Conservation (phyloP, 2,329 filamentous ascomycete species). For the Colletotrichum echinochloae region DNA sequence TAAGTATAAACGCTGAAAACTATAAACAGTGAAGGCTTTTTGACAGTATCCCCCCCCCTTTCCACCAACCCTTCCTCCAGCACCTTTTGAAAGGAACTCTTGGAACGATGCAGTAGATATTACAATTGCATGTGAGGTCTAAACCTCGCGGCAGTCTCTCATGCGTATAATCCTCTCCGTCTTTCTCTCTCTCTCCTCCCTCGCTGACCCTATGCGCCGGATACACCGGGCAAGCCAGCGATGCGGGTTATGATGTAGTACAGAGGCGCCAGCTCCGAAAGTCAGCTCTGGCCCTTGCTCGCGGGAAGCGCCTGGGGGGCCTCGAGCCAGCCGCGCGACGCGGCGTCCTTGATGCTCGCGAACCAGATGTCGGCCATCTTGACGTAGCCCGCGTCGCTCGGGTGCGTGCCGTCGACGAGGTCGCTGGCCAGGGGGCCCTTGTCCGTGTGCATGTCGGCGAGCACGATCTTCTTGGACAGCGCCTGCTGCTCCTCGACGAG, state of each 20-base stretch:
- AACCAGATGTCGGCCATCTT: slow-evolving; percentile 58
- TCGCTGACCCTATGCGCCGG: neutral
- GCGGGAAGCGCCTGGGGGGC: slow-evolving; percentile 39
- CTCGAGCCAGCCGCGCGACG: slow-evolving; percentile 44
- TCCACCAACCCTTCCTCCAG: neutral
- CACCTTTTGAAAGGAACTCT: neutral
- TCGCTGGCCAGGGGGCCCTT: slow-evolving; percentile 49
- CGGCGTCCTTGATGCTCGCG: slow-evolving; percentile 46
- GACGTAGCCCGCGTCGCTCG: slow-evolving; percentile 52
- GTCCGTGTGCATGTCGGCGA: slow-evolving; percentile 55
- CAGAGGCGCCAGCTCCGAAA: slow-evolving; percentile 9
- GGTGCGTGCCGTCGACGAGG: slow-evolving; percentile 55
- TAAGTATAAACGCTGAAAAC: slow-evolving; percentile 10
- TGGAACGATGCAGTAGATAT: slow-evolving; percentile 19
- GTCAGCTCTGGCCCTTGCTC: slow-evolving; percentile 13
- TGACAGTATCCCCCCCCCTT: neutral
- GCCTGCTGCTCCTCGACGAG: slow-evolving; percentile 47
- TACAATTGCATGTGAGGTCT: neutral
- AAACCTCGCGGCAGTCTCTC: neutral
- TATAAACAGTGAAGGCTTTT: slow-evolving; percentile 6
- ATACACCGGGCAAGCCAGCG: neutral
- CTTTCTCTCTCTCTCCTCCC: too few relatives aligned
- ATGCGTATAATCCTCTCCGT: neutral
- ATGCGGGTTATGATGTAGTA: slow-evolving; percentile 14
- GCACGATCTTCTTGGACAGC: slow-evolving; percentile 49